Percentiles rank a stretch among this genome's conserved stretches.
phyloP scores from a whole-genome alignment of 345 rosid species.

The Populus ilicifolia region DNA sequence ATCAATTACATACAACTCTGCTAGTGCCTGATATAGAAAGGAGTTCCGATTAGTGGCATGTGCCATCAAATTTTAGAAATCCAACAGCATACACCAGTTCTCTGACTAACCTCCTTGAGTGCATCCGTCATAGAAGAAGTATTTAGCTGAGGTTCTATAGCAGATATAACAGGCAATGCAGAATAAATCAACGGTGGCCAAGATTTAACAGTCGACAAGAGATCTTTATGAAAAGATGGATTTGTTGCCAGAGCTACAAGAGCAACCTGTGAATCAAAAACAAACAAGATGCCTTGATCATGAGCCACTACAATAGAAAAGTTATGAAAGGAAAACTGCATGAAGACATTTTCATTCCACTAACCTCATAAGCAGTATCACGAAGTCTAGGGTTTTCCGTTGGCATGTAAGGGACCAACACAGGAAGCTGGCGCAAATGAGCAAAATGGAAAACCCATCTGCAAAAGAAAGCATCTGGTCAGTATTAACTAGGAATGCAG shows the following conservation, averaged over 20 bases:
- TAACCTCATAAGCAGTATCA: constrained; percentile 97
- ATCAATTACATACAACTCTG: constrained; percentile 83
- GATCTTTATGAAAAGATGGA: constrained; percentile 73
- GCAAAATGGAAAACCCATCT: constrained; percentile 99
- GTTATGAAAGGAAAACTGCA: not conserved
- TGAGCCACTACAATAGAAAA: constrained; percentile 11
- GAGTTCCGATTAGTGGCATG: constrained; percentile 16
- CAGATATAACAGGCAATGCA: constrained; percentile 83
- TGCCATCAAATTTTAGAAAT: constrained; percentile 16
- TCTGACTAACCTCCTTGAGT: constrained; percentile 73
- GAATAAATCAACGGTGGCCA: constrained; percentile 91
- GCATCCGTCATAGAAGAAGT: constrained; percentile 92
- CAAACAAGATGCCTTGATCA: constrained; percentile 11
- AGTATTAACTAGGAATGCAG: constrained; percentile 21
- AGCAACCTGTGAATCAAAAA: constrained; percentile 61
- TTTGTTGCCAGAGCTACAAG: constrained; percentile 97
- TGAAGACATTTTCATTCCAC: not conserved
- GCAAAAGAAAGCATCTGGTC: constrained; percentile 27
- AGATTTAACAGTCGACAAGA: constrained; percentile 81
- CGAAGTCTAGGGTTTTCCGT: constrained; percentile 85
- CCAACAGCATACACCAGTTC: constrained; percentile 7
- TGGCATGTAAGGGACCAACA: constrained; percentile 92
- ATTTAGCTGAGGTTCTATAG: constrained; percentile 94
- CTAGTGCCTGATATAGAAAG: constrained; percentile 59
- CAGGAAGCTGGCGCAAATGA: constrained; percentile 95